Evolutionary conservation across 2,329 filamentous ascomycete genomes (phyloP).

Genomic region (Aspergillus alliaceus): DNA sequence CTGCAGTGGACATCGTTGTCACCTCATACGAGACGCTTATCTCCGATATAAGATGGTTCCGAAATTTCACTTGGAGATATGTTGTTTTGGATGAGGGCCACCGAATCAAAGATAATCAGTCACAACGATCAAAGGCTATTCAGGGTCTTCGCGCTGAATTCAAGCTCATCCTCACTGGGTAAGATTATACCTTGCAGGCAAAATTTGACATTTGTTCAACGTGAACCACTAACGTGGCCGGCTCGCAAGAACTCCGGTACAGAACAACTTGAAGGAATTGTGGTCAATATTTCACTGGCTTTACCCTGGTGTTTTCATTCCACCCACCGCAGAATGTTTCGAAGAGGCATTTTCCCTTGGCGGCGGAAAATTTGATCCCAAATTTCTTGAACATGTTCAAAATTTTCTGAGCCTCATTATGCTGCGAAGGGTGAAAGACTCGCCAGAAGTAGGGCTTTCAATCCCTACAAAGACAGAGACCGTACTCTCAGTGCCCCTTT

Average conservation of each 20-base stretch:
- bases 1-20: slow-evolving; percentile 35
- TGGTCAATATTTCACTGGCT: slow-evolving; percentile 61
- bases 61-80: slow-evolving; percentile 53
- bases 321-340: slow-evolving; percentile 53
- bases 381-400: slow-evolving; percentile 55
- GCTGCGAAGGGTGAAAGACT: slow-evolving; percentile 59
- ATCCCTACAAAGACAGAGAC: slow-evolving; percentile 60
- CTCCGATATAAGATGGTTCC: slow-evolving; percentile 51
- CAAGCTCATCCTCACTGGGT: slow-evolving; percentile 52
- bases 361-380: slow-evolving; percentile 53
- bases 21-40: slow-evolving; percentile 54
- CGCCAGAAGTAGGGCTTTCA: slow-evolving; percentile 52
- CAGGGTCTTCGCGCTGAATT: slow-evolving; percentile 48
- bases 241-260: slow-evolving; percentile 50
- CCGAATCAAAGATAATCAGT: slow-evolving; percentile 52
- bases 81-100: slow-evolving; percentile 57
- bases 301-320: slow-evolving; percentile 58
- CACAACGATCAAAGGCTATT: slow-evolving; percentile 44
- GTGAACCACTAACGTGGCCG: not conserved
- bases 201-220: not conserved
- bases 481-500: slow-evolving; percentile 58
- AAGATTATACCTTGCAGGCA: not conserved
- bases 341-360: slow-evolving; percentile 58
- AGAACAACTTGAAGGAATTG: slow-evolving; percentile 59
- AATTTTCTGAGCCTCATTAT: slow-evolving; percentile 58